Conservation (phyloP, 2,329 filamentous ascomycete species). For the Pseudogymnoascus sp. region DNA sequence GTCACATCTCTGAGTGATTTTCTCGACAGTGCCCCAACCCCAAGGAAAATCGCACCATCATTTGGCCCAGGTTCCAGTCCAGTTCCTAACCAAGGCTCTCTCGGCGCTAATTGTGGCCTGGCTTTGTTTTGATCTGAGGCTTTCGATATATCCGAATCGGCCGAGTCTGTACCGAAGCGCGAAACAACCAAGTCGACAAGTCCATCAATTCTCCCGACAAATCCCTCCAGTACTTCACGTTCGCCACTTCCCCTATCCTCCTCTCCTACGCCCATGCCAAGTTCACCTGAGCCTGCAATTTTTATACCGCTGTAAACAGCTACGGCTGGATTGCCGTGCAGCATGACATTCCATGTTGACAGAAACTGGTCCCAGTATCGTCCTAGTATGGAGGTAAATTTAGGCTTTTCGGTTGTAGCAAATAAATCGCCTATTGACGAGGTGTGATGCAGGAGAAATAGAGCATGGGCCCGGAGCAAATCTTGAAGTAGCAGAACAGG, state of each 20-base stretch:
- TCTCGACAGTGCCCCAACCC: constrained; percentile 63
- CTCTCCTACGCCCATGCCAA: constrained; percentile 90
- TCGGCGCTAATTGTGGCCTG: constrained; percentile 23
- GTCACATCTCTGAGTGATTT: constrained; percentile 65
- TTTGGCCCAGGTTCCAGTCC: constrained; percentile 59
- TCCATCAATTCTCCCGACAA: constrained; percentile 70
- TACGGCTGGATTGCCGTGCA: constrained; percentile 80
- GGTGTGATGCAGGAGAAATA: constrained; percentile 84
- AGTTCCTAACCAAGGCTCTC: constrained; percentile 60
- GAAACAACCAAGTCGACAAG: constrained; percentile 83
- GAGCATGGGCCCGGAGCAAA: constrained; percentile 69
- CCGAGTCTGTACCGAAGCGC: constrained; percentile 56
- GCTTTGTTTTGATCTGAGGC: constrained; percentile 14
- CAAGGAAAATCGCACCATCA: constrained; percentile 82
- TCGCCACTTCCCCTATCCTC: constrained; percentile 93
- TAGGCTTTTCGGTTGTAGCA: constrained; percentile 51
- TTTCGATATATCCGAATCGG: not conserved
- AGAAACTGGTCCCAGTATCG: constrained; percentile 71
- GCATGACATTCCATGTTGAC: constrained; percentile 76
- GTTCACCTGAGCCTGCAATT: constrained; percentile 79
- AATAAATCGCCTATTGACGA: constrained; percentile 65
- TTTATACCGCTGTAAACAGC: constrained; percentile 78
- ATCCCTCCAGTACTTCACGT: constrained; percentile 85
- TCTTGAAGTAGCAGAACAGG: constrained; percentile 70
- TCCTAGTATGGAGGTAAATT: constrained; percentile 64